Evolutionary conservation across 306 rosid species (phyloP), one percentile per base, ranked within the genome.

Genomic region (Sphenostylis stenocarpa): DNA sequence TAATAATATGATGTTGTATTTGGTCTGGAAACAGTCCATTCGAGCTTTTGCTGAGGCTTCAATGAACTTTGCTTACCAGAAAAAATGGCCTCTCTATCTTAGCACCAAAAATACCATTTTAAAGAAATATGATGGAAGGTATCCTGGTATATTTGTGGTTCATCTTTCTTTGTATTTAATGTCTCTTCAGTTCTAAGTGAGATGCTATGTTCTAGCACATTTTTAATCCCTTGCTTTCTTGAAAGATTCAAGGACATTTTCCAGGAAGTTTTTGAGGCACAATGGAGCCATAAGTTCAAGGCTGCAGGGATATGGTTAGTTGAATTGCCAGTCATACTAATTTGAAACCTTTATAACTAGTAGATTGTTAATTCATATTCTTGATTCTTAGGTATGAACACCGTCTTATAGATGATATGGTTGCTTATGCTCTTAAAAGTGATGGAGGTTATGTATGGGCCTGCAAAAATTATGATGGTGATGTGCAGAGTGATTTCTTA

Each of bases 381-480:
- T 87, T 62, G 63, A 56, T 84, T 85, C 39, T 39, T 80, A 95
- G 99, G 99, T 95, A 95, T 66, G 99, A 95, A 76, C 99, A 95
- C 70, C 97, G 99, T 80, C 97, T 95, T 69, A 95, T 95, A 60
- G 99, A 95, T 87, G 99, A 95, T 84, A 95, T 95, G 99, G 97
- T 95, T 84, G 99, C 97, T 6, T 95, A 92, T 85, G 94, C 97
- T 44, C 80, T 95, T 77, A 95, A 95, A 87, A 95, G 99, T 56
- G 97, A 95, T 20, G 99, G 99, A 77, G 99, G 96, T 58, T 95
- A 92, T 91, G 99, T 95, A 53, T 95, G 99, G 98, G 98, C 98
- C 44, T 95, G 98, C 93, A 95, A 95, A 86, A 95, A 95, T 81
- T 95, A 95, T 72, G 97, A 95, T 84, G 98, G 98, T 58, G 98